A percentile compares a stretch with the other conserved stretches of the same genome.
These are phyloP conservation scores for Solanum sparsipilum DNA, from an alignment of 257 asterid species.

Conservation along the genomic window DNA sequence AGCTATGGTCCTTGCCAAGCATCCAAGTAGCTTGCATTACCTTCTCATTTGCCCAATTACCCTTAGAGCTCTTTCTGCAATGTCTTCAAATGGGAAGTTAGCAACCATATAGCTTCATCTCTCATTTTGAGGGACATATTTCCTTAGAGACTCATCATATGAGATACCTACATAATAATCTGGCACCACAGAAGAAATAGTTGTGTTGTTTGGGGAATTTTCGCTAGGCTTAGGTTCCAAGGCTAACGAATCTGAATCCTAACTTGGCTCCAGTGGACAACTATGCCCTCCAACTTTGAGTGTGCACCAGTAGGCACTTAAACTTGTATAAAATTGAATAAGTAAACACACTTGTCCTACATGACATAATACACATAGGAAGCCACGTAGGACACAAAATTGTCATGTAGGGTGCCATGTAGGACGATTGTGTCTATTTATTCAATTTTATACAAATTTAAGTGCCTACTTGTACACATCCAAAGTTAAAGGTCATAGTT, in stretches of 20 bases:
- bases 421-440: too few species aligned
- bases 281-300: too few species aligned
- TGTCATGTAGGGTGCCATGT: too few species aligned
- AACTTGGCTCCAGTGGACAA: too few species aligned
- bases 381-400: too few species aligned
- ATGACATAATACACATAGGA: too few species aligned
- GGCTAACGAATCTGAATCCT: slow-evolving; percentile 5
- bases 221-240: slow-evolving; percentile 8
- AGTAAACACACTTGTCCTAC: too few species aligned
- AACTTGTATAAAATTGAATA: too few species aligned
- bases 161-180: slow-evolving; percentile 38
- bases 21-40: slow-evolving; percentile 57
- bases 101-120: slow-evolving; percentile 33
- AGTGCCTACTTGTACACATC: too few species aligned
- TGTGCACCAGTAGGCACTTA: too few species aligned
- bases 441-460: too few species aligned
- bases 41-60: slow-evolving; percentile 66
- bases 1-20: slow-evolving; percentile 51
- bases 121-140: slow-evolving; percentile 32
- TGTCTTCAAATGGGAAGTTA: slow-evolving; percentile 28
- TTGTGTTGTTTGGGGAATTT: neutral
- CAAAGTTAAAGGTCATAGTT: too few species aligned
- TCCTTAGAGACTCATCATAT: slow-evolving; percentile 39
- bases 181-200: slow-evolving; percentile 14
- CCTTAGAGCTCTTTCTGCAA: slow-evolving; percentile 35